phyloP scores from a whole-genome alignment of 257 asterid species.

The Scutellaria galericulata region DNA sequence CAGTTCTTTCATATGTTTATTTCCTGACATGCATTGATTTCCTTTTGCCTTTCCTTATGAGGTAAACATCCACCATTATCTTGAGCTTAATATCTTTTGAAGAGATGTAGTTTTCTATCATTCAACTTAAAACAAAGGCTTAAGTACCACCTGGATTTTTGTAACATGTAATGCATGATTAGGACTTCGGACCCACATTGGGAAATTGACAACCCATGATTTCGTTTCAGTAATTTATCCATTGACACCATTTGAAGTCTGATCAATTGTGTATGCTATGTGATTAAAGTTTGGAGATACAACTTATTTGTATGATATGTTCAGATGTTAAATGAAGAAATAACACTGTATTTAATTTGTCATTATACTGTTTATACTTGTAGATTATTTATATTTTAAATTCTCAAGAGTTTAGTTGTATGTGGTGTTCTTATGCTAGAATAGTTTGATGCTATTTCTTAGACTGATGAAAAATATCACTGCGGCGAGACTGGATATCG shows the following conservation, averaged over 20 bases:
- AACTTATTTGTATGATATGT: slow-evolving; percentile 8
- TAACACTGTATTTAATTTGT: not conserved
- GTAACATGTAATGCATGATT: not conserved
- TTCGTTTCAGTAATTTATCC: slow-evolving; percentile 8
- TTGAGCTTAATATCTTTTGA: slow-evolving; percentile 1
- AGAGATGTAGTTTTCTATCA: not conserved
- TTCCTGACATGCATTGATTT: slow-evolving; percentile 2
- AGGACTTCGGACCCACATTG: not conserved
- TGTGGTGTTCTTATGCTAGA: slow-evolving; percentile 13
- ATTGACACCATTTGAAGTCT: slow-evolving; percentile 1
- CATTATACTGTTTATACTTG: not conserved
- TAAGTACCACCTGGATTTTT: not conserved
- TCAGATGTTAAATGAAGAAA: slow-evolving; percentile 3
- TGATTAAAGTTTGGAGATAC: slow-evolving; percentile 6
- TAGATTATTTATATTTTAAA: slow-evolving; percentile 1
- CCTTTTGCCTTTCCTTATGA: slow-evolving; percentile 2
- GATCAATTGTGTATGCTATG: slow-evolving; percentile 15
- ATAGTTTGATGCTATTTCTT: slow-evolving; percentile 38
- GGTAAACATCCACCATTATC: slow-evolving; percentile 8
- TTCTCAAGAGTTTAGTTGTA: slow-evolving; percentile 18
- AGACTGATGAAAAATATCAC: slow-evolving; percentile 79
- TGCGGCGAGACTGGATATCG: slow-evolving; percentile 98
- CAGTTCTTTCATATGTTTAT: not conserved
- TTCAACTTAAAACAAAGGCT: not conserved
- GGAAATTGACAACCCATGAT: slow-evolving; percentile 3